Base-by-base conservation (phyloP, 371 early-diverging fungal genomes). In the Cokeromyces recurvatus region DNA sequence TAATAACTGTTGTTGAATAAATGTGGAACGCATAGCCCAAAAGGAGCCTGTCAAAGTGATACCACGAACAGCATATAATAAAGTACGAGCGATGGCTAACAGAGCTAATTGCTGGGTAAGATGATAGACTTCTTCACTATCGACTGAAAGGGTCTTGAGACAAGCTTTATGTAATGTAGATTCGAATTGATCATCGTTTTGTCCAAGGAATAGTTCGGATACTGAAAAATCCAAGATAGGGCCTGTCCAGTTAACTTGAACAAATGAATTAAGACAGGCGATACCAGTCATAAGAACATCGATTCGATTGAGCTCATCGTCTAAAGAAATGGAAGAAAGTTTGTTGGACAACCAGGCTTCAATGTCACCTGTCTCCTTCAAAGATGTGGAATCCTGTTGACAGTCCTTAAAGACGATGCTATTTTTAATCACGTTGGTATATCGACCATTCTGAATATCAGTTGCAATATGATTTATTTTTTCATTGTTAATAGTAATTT, bases 111-210 rank as follows among this genome's bases (percentile, higher is more conserved):
- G 66, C 8, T 82, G 78, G 1, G 90, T 75, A 31, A 94, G 67
- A 39, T 82, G 82, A 63, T 95, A 97, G 5, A 81, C 85, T 41
- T 86, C 85, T 61, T 95, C 97, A 45, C 90, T 85, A 53, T 93
- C 94, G 3, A 68, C 82, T 19, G 83, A 72, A 24, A 95, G 75
- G 0, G 58, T 42, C 3, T 64, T 48, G 32, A 78, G 47, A 38
- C 67, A 67, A 12, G 52, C 39, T n/a, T 31, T 15, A 21, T 73
- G 77, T n/a, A 65, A 53, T 12, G 49, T 41, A 8, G 57, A 31
- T 29, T 66, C 47, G n/a, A 54, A 58, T 4, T 53, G 17, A 3
- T 43, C 43, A 3, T 55, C 52, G 4, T 59, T 48, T 11, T 50
- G 43, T 6, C 38, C 46, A 15, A 31, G 38, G n/a, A 65, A 45